Evolutionary conservation across 768 basidiomycete genomes (phyloP), one percentile per base, ranked within the genome.

Genomic region (Kwoniella sp.): DNA sequence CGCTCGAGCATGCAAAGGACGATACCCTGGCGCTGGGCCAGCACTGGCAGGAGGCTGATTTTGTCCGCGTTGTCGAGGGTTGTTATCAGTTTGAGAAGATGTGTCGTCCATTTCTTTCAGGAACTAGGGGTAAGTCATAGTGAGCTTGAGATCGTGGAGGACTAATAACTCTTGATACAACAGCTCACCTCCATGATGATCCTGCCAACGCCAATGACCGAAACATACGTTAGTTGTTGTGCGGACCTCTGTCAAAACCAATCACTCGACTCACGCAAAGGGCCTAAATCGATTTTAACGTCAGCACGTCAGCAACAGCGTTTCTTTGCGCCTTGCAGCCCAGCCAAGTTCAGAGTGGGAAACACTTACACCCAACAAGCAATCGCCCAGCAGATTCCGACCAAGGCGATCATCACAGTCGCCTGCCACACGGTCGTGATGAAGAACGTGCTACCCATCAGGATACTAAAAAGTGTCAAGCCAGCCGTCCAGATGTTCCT

Each of bases 311-410:
- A 12, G 45, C 58, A 13, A 23, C 20, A 4, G n/a, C n/a, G n/a
- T n/a, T n/a, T n/a, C n/a, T n/a, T n/a, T n/a, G 5, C 17, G 5
- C 41, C 8, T 45, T 3, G 20, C 41, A 11, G 20, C 3, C 8
- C 17, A 20, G n/a, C n/a, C 8, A 3, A 45, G 29, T 34, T 28
- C 30, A 31, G 5, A 38, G 29, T 25, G 56, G 53, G 8, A 29
- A 41, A 23, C 4, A 75, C 73, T 74, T 45, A 76, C 74, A 92
- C 91, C 94, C 94, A 96, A 82, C 91, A 92, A n/a, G 94, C 92
- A 45, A 96, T 91, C 11, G 93, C 91, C 94, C 94, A 97, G 79
- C 90, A 94, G 38, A 96, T 89, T 48, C 94, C 94, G 25, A 95
- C 87, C 57, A 94, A 77, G 57, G 88, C 87, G 61, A 96, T 90